Base-by-base conservation (phyloP, 2,329 filamentous ascomycete genomes). In the Rhynchosporium agropyri region DNA sequence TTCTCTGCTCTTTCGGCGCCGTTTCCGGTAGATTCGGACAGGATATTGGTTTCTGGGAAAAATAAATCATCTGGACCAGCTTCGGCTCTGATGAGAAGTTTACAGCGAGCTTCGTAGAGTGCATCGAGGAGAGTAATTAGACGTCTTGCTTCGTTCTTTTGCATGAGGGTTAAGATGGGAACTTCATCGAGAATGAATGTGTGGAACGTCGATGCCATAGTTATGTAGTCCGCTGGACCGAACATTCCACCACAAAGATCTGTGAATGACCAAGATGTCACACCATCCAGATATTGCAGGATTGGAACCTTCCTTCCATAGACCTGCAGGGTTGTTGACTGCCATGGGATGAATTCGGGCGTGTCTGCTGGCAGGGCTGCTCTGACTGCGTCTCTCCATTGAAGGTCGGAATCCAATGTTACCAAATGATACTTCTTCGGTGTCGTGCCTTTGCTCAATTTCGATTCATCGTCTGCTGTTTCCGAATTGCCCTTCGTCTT, bases 81-180 rank as follows among this genome's bases (percentile, higher is more conserved):
- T 46, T 81, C 82, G 1, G 90, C 90, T 26, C 85, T 81, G 58
- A 94, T 81, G 49, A 91, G 76, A 9, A 94, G 81, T 69, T 91
- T 91, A 75, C 90, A 93, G 7, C 87, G 83, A n/a, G 89, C 88
- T 77, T 94, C 90, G 75, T 94, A 94, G 0, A 92, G 79, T 0
- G 90, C 90, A 71, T 95, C 90, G 1, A 94, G 82, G 1, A 95
- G 80, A 0, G 89, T 93, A 72, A 94, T 94, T 73, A 95, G 87
- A 10, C 91, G 83, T 4, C 90, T 81, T 0, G 91, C 91, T 77
- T 94, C 90, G 73, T 93, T 94, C 76, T 92, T 94, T 74, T 88
- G 86, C 1, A 85, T 76, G 1, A 88, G 74, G 0, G 84, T 87
- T 12, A 95, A 78, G 15, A 89, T 73, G 0, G 91, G 90, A 1